Base-by-base conservation (phyloP, 768 basidiomycete species). In the Gymnopilus dilepis region DNA sequence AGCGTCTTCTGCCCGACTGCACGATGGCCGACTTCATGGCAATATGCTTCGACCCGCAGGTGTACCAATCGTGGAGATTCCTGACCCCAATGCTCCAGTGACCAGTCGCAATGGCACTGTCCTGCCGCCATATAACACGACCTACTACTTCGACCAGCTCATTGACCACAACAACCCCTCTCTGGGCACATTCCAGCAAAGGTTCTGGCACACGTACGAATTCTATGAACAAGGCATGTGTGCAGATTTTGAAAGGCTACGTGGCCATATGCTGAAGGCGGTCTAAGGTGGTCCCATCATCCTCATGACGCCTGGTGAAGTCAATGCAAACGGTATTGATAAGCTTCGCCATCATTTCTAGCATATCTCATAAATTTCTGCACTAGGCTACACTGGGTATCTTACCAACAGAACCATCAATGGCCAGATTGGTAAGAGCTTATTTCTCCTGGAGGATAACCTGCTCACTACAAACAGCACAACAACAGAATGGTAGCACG, bases 151-250 rank as follows among this genome's bases (percentile, higher is more conserved):
- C 67, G 82, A 88, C 65, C 83, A 84, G 60, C 74, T 84, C 61
- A 81, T 88, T 34, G 82, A 84, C 72, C 82, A 84, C 68, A 79
- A 75, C 62, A 77, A 79, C 28, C 84, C 87, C n/a, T 75, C 78
- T 26, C 74, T 84, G 21, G 90, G 90, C 19, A 91, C 89, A n/a
- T 92, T 92, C 74, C 78, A 85, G 69, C 90, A 91, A 73, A 83
- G 90, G 34, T 91, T 82, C 73, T 91, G 88, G 88, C 79, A 84
- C 61, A 85, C 85, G 30, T 88, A 79, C 72, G 86, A 91, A 70
- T 89, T 79, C 66, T 91, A 91, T 64, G 77, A 87, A 70, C 61
- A 74, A 38, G 83, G 84, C 82, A 58, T 34, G 70, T 61, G 34
- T 33, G 41, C 56, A 63, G 34, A n/a, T n/a, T n/a, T n/a, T 33